Conservation (phyloP, 352 stramenopile genomes). For the Pythium brassicae region DNA sequence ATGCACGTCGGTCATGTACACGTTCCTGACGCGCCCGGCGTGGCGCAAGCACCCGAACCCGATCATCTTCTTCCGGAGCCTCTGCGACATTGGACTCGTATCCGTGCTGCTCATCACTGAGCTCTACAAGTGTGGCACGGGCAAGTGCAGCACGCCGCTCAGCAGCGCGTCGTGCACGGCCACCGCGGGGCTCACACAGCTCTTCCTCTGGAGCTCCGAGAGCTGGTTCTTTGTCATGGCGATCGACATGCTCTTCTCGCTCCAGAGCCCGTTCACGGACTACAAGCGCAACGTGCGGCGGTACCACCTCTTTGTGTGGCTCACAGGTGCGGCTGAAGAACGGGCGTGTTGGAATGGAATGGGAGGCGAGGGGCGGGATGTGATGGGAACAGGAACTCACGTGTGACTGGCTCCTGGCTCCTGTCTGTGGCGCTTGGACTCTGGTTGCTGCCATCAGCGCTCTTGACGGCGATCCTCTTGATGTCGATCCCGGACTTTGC, state of each 20-base stretch:
- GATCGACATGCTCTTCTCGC: conserved; percentile 81
- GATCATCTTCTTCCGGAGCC: conserved; percentile 83
- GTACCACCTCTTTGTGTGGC: conserved; percentile 83
- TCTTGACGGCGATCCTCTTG: conserved; percentile 64
- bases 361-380: neutral
- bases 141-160: conserved; percentile 31
- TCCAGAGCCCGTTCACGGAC: conserved; percentile 86
- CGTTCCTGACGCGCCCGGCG: conserved; percentile 66
- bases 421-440: no score
- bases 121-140: conserved; percentile 73
- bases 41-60: conserved; percentile 87
- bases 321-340: conserved; percentile 34
- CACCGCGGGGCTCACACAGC: conserved; percentile 75
- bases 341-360: neutral
- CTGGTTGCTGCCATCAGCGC: conserved; percentile 18
- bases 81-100: conserved; percentile 81
- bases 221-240: conserved; percentile 90
- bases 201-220: conserved; percentile 85
- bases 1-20: conserved; percentile 69
- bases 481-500: conserved; percentile 70
- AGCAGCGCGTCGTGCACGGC: conserved; percentile 43
- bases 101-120: conserved; percentile 71
- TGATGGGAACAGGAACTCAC: neutral
- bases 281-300: conserved; percentile 83
- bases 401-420: neutral